Base-by-base conservation (phyloP, 2,329 filamentous ascomycete genomes). In the Penicillium freii region DNA sequence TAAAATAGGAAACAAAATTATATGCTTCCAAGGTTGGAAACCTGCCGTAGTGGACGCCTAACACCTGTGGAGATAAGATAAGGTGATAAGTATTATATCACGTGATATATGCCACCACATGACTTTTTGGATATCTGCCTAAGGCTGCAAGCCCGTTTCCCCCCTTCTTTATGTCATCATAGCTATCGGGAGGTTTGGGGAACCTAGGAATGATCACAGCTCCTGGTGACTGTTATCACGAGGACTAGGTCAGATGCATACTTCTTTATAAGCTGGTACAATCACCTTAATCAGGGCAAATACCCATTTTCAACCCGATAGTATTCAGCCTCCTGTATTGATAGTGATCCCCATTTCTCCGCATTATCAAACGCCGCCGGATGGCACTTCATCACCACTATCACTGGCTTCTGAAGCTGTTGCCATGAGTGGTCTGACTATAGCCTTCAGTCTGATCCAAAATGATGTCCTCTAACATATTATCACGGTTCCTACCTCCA, bases 401-500 rank as follows among this genome's bases (percentile, higher is more conserved):
- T 44, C 29, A 56, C 54, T 45, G 47, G 47, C 53, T 44, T 53
- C 21, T 21, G 43, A 46, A 45, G 56, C 56, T 51, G 36, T 46
- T 59, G 64, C 56, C 61, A 65, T 64, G 57, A 59, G 21, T 36
- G 31, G 46, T 31, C 43, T 52, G 48, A 31, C 34, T 19, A 54
- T 55, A 40, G 53, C 34, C 34, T 46, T 56, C 23, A 45, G 49
- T 55, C 46, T 48, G 53, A 58, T 58, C 36, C 59, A 73, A 65
- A 51, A 77, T 75, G 73, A 76, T 77, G 74, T 69, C 72, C 59
- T 77, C 74, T 31, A 77, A 76, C 61, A 65, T 77, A 46, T 61
- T 77, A 33, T 77, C 75, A 17, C 74, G 75, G 7, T 71, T 77
- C 39, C 73, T 82, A 25, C 80, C 80, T 42, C 76, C 79, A n/a